phyloP scores from a whole-genome alignment of 2,329 filamentous ascomycete species.

The Nannizziopsis arthrosporioides region DNA sequence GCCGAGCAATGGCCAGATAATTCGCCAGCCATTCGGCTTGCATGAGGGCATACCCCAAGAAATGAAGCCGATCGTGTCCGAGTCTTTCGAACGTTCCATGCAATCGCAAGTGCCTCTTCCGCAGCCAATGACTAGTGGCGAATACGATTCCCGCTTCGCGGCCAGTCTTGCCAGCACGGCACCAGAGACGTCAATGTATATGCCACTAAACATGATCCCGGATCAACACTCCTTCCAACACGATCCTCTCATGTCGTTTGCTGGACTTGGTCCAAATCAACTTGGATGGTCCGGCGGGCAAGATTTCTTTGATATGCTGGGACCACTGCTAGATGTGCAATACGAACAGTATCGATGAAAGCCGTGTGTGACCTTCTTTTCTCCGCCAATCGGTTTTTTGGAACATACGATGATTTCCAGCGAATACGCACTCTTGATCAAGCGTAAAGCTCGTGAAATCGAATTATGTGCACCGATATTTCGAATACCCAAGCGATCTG shows the following conservation, averaged over 20 bases:
- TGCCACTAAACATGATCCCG: constrained; percentile 9
- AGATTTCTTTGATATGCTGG: constrained; percentile 19
- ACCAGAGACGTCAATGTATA: constrained; percentile 10
- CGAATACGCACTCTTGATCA: no score
- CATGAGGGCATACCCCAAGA: constrained; percentile 8
- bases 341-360: constrained; percentile 17
- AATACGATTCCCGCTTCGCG: constrained; percentile 2
- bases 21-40: constrained; percentile 10
- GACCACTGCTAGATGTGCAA: constrained; percentile 17
- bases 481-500: no score
- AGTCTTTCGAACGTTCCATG: constrained; percentile 11
- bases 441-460: no score
- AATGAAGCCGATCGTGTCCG: constrained; percentile 6
- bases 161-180: constrained; percentile 5
- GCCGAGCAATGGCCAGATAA: constrained; percentile 10
- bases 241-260: constrained; percentile 17
- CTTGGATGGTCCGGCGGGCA: constrained; percentile 18
- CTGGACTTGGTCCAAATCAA: constrained; percentile 17
- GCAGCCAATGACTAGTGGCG: constrained; percentile 4
- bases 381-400: not conserved
- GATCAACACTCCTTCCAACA: constrained; percentile 13
- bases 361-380: not conserved
- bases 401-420: no score
- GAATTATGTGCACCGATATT: no score
- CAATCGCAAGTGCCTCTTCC: not conserved